A percentile compares a stretch with the other conserved stretches of the same genome.
phyloP scores from a whole-genome alignment of 179 eudicot genomes.

The Vitellaria paradoxa region DNA sequence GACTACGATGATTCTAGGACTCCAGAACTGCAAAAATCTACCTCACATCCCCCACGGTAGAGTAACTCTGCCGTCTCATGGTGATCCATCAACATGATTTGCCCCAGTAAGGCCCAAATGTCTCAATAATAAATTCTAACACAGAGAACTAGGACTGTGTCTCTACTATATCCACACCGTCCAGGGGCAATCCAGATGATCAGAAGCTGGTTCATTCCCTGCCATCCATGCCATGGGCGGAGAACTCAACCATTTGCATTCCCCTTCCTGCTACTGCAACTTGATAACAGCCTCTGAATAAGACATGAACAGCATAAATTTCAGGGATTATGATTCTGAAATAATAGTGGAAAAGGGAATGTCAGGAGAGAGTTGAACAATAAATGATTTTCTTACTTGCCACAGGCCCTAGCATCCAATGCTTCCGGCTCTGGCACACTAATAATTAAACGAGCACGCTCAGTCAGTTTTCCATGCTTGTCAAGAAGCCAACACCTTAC shows the following conservation, averaged over 20 bases:
- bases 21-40: too few species aligned
- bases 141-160: neutral
- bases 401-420: slow-evolving; percentile 67
- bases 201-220: slow-evolving; percentile 18
- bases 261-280: slow-evolving; percentile 93
- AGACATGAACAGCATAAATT: slow-evolving; percentile 17
- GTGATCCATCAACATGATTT: too few species aligned
- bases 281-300: slow-evolving; percentile 67
- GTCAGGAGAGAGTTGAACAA: neutral
- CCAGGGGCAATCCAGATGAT: neutral
- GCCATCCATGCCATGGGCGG: slow-evolving; percentile 29
- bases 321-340: slow-evolving; percentile 2
- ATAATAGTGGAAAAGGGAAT: neutral
- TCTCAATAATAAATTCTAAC: too few species aligned
- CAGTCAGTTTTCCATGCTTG: slow-evolving; percentile 44
- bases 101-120: too few species aligned
- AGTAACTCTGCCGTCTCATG: too few species aligned
- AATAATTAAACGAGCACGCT: slow-evolving; percentile 53
- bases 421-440: slow-evolving; percentile 99
- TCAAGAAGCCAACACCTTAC: slow-evolving; percentile 76
- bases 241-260: slow-evolving; percentile 80
- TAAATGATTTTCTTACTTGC: slow-evolving; percentile 39
- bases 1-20: too few species aligned
- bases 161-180: neutral
- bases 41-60: too few species aligned